Base-by-base conservation (phyloP, 2,329 filamentous ascomycete genomes). In the Pseudogymnoascus sp. region DNA sequence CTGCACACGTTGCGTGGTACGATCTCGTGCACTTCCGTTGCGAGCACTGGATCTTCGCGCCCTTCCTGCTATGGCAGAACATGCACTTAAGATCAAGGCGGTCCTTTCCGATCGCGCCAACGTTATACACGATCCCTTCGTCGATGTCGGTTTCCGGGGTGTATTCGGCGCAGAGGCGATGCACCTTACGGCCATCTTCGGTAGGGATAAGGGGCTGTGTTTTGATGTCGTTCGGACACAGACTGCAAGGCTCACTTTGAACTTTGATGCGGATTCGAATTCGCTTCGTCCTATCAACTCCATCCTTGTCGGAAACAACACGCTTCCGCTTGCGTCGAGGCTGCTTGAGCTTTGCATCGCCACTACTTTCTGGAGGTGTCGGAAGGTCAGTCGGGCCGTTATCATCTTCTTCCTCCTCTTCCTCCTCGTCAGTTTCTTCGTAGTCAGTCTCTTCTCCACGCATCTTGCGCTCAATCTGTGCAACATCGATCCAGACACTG, bases 401-500 rank as follows among this genome's bases (percentile, higher is more conserved):
- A 10, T 82, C 79, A 0, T 83, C 82, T 12, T 81, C 79, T 3
- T 82, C 74, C 0, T 88, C 84, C 5, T 88, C 86, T 2, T 87
- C 85, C 28, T 85, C 82, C 3, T 88, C 85, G 35, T 89, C 86
- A 0, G 86, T 88, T 66, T 90, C 86, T 69, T 92, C 88, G 66
- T 89, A 89, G 66, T 91, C 90, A 4, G 90, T 90, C 61, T 89
- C 86, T 71, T 97, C 92, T 41, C 94, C 94, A 58, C 92, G 84
- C 52, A 97, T 75, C 72, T 95, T 96, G 63, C 94, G 89, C 74
- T 99, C 91, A 61, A 99, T 95, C 68, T 96, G 94, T 61, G 90
- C 86, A 3, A 97, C 91, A 70, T 99, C 92, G 59, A 99, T 91
- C 92, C 95, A 99, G 3, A 99, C 94, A 68, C 92, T 97, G 76